Conservation (phyloP, 257 asterid genomes). For the Eustoma russellianum region DNA sequence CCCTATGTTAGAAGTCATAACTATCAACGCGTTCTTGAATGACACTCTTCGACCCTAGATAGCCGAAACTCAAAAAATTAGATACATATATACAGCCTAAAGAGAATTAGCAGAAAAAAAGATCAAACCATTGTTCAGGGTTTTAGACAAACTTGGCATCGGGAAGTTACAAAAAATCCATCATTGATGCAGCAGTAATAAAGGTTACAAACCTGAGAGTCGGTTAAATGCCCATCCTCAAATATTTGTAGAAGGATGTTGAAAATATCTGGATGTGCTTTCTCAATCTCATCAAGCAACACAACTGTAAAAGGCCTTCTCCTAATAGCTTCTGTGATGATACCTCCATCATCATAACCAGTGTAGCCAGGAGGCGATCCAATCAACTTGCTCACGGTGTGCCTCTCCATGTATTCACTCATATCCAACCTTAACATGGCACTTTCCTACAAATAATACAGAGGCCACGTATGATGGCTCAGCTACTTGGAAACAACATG, state of each 20-base stretch:
- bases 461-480: constrained; percentile 1
- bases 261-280: constrained; percentile 95
- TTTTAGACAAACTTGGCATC: too few species aligned
- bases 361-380: constrained; percentile 99
- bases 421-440: constrained; percentile 95
- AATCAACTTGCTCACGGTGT: constrained; percentile 94
- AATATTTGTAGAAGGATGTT: constrained; percentile 90
- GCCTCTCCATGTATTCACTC: constrained; percentile 99
- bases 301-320: constrained; percentile 83
- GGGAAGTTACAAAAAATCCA: too few species aligned
- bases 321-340: constrained; percentile 94
- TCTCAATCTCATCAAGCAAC: constrained; percentile 92
- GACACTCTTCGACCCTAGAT: constrained; percentile 92
- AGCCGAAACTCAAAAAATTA: constrained; percentile 13
- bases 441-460: constrained; percentile 42
- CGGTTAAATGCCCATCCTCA: constrained; percentile 97
- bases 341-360: constrained; percentile 94
- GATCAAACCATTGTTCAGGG: too few species aligned
- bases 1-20: constrained; percentile 95
- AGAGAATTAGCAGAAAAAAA: too few species aligned
- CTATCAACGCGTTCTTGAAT: constrained; percentile 78
- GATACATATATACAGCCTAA: neutral
- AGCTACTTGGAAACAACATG: neutral
- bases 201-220: constrained; percentile 68
- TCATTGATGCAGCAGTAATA: too few species aligned